phyloP scores from a whole-genome alignment of 2,329 filamentous ascomycete species.

The Colletotrichum gloeosporioides region DNA sequence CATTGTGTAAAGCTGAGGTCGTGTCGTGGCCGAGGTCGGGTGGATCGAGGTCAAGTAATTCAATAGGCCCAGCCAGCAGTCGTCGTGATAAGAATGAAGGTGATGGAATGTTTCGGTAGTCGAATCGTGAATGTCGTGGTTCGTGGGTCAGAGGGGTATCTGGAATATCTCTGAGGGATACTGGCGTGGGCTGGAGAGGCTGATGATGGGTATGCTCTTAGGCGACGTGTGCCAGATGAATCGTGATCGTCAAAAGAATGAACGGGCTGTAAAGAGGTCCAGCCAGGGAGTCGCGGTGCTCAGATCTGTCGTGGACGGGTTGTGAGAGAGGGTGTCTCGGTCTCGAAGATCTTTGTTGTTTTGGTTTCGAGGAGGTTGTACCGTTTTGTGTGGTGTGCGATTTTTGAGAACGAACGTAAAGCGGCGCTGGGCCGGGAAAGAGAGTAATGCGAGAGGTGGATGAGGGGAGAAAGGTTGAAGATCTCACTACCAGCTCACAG shows the following conservation, averaged over 20 bases:
- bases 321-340: neutral
- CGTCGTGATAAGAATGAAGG: neutral
- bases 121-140: constrained; percentile 13
- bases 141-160: constrained; percentile 12
- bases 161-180: neutral
- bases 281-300: constrained; percentile 7
- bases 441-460: constrained; percentile 19
- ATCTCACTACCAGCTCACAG: constrained; percentile 20
- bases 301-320: neutral
- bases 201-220: constrained; percentile 1
- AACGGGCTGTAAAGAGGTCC: constrained; percentile 2
- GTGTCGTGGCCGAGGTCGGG: neutral
- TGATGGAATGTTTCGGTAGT: neutral
- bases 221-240: neutral
- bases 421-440: constrained; percentile 20
- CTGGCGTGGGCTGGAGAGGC: neutral
- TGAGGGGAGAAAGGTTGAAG: constrained; percentile 5
- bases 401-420: constrained; percentile 18
- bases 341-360: neutral
- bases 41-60: neutral
- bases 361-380: neutral
- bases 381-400: neutral
- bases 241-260: constrained; percentile 20
- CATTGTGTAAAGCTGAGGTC: neutral
- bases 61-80: constrained; percentile 5